Evolutionary conservation across 1,284 basidiomycete genomes (phyloP), one percentile per base, ranked within the genome.

Genomic region (Dichomitus squalens): DNA sequence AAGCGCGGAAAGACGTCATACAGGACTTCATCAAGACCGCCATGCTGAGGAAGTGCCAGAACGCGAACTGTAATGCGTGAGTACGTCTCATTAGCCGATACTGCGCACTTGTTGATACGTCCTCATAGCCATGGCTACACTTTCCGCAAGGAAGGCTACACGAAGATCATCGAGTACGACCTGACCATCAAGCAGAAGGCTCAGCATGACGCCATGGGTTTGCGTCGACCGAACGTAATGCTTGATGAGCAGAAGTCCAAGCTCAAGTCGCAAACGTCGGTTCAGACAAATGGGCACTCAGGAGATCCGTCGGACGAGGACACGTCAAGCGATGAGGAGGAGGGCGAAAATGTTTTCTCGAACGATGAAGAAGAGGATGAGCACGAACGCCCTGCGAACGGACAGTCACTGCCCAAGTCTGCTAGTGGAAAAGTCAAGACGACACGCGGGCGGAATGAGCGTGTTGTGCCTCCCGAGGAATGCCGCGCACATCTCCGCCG

Each of bases 101-200:
- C n/a, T 29, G 20, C 8, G 18, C n/a, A 51, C 41, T 20, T 21
- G 12, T 33, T 50, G 35, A 49, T 11, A 2, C 9, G 3, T 5
- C 8, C n/a, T 16, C 25, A 3, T 65, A 96, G 95, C n/a, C 76
- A 83, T 67, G 87, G 82, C 1, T 94, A 93, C 69, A 92, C 92
- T 0, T 93, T 94, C 74, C 88, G 96, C 58, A 98, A 96, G 72
- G 97, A 99, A 71, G 95, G 93, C 1, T 84, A 93, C 70, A 92
- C 93, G 58, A 98, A 98, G 76, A 85, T 99, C 62, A 90, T 98
- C 71, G 96, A 98, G 75, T 92, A 93, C 68, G 95, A 95, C 67
- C 81, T 98, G 29, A 81, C 92, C 1, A 56, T 74, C 6, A 96
- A 95, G 74, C 90, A 96, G 70, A 92, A 92, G 72, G 79, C 75